phyloP scores from a whole-genome alignment of 2,329 filamentous ascomycete species.

The Sarocladium brachiariae region DNA sequence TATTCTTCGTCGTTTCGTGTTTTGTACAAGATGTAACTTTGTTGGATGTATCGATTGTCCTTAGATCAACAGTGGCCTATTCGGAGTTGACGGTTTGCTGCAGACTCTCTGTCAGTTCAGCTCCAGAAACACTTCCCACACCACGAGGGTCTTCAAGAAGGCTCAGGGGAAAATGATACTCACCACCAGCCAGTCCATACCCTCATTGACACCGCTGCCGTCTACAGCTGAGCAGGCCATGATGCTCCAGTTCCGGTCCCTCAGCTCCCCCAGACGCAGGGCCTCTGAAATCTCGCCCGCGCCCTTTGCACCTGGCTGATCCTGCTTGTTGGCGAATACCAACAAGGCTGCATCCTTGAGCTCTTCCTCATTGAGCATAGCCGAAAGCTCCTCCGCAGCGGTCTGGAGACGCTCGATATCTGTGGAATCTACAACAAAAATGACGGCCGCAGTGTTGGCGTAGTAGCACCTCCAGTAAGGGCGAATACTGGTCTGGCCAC shows the following conservation, averaged over 20 bases:
- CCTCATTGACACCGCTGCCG: conserved; percentile 87
- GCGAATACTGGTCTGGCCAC: conserved; percentile 96
- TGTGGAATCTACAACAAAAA: conserved; percentile 97
- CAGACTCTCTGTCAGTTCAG: not conserved
- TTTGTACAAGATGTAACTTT: conserved; percentile 10
- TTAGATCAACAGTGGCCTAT: conserved; percentile 3
- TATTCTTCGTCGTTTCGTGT: conserved; percentile 11
- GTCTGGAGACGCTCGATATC: conserved; percentile 94
- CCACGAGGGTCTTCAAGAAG: too few relatives aligned
- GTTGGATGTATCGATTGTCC: not conserved
- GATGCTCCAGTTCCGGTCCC: conserved; percentile 98
- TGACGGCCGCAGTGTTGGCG: conserved; percentile 94
- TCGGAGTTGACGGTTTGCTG: conserved; percentile 21
- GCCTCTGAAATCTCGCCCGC: conserved; percentile 96
- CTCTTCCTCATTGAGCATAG: conserved; percentile 97
- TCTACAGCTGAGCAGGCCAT: conserved; percentile 96
- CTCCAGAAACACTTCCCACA: too few relatives aligned
- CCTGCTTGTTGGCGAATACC: conserved; percentile 98
- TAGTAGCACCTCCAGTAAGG: conserved; percentile 99
- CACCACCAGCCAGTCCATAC: conserved; percentile 98
- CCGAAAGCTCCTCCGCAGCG: conserved; percentile 82
- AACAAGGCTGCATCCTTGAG: conserved; percentile 85
- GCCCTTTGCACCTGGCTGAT: conserved; percentile 93
- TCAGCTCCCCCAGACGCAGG: conserved; percentile 78
- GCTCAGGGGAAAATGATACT: conserved; percentile 30